These are phyloP conservation scores for Pleurotus eryngii DNA, from an alignment of 768 basidiomycete genomes.

Conservation along the genomic window DNA sequence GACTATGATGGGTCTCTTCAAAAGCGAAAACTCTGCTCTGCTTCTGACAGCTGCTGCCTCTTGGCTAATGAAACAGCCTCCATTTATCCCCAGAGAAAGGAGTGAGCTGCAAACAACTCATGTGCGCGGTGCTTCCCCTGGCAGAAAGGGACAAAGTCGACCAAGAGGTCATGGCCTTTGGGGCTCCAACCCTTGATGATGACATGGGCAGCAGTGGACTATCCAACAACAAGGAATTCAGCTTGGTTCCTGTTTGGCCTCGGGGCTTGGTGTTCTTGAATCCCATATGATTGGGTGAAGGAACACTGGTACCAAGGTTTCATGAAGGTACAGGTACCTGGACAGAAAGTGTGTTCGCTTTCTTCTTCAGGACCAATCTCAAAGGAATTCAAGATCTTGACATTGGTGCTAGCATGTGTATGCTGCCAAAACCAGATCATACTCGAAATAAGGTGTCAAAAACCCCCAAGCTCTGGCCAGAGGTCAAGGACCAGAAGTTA, in stretches of 20 bases:
- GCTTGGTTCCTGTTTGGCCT: neutral
- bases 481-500: too few species aligned
- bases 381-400: too few species aligned
- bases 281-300: too few species aligned
- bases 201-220: constrained; percentile 4
- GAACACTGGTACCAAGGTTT: too few species aligned
- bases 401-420: too few species aligned
- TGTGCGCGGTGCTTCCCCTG: constrained; percentile 18
- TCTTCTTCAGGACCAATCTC: too few species aligned
- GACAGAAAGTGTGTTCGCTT: too few species aligned
- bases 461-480: too few species aligned
- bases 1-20: constrained; percentile 5
- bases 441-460: too few species aligned
- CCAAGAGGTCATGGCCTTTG: constrained; percentile 13
- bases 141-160: constrained; percentile 10
- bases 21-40: constrained; percentile 4
- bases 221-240: neutral
- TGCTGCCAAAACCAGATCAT: too few species aligned
- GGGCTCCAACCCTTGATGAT: neutral
- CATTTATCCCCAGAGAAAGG: constrained; percentile 23
- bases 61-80: constrained; percentile 23
- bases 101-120: constrained; percentile 14
- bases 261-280: constrained; percentile 4
- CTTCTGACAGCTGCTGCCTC: constrained; percentile 18
- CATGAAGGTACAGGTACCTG: too few species aligned